Base-by-base conservation (phyloP, 2,329 filamentous ascomycete genomes). In the Arthrobotrys sphaeroides region DNA sequence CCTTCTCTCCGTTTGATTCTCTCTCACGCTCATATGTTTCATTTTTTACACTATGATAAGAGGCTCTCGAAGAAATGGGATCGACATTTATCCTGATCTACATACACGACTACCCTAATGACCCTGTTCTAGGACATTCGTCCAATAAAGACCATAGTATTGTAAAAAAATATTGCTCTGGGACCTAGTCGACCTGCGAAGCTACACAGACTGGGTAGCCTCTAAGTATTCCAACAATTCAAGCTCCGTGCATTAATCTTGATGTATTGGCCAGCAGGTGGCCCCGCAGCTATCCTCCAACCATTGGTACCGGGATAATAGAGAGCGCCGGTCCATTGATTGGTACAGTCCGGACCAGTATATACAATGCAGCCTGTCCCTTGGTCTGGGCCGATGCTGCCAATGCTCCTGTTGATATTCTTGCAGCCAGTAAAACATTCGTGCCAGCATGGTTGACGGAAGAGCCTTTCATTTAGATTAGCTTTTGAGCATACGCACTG, bases 391-490 rank as follows among this genome's bases (percentile, higher is more conserved):
- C 57, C 40, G 12, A 62, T 9, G 26, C 40, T 47, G 5, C 40
- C 40, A 43, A 43, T 43, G 13, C 2, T 18, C 3, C 22, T 36
- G 10, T 28, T 47, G n/a, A 33, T 36, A 13, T 47, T 62, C 24
- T 22, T 45, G 57, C 57, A 62, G n/a, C 40, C 26, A n/a, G 20
- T 47, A 22, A 62, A 62, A 10, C 57, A 62, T 9, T 45, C 57
- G 18, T 62, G 38, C 5, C 2, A 20, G 40, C 57, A 62, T 18
- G 40, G 57, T 36, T 42, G 24, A 2, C 36, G 18, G n/a, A 45
- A 62, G n/a, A 31, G 3, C 2, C 57, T 62, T 10, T 40, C 10
- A 22, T 18, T 18, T n/a, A 59, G 31, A 12, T 40, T 6, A 42
- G 13, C 22, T 42, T 0, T 24, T 59, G 42, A 33, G 13, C 9